Evolutionary conservation across 2,329 filamentous ascomycete species (phyloP), one percentile per base, ranked within the genome.

Genomic region (Alternaria solani): DNA sequence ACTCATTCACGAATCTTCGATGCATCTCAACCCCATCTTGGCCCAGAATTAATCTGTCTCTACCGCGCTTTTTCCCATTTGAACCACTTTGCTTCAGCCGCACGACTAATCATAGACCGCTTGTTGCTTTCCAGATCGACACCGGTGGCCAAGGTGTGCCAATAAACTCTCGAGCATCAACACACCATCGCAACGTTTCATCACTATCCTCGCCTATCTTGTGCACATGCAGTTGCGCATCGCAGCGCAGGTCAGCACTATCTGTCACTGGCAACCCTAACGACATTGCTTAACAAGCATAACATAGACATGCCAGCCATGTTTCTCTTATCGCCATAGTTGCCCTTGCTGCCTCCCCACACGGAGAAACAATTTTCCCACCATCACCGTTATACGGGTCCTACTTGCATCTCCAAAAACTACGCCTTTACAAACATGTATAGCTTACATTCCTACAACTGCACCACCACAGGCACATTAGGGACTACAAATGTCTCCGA

Each of bases 1-100:
- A 55, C 47, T 43, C 38, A 20, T 26, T 7, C 51, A 54, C 34
- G 51, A 54, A 20, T 54, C 51, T 44, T 46, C 20, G 12, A 23
- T 36, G 28, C 46, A 48, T 25, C 30, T 48, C 36, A 43, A 51
- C 23, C n/a, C 32, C 23, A 34, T 34, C 28, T 26, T 23, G 44
- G 30, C 23, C 28, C 14, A 12, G 3, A 48, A 48, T 48, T 28
- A 20, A 32, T 4, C 5, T 34, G 28, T 48, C 14, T 34, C 8
- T 4, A 11, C 18, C 38, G 14, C 44, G 28, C 28, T 34, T 48
- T 34, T 48, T 34, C 44, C 18, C 4, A 25, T 18, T 20, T 34
- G n/a, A 32, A 48, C 28, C 28, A 30, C 23, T 23, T 28, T 9
- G 14, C 28, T 23, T 23, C 44, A 48, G 44, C 44, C 44, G 44